A percentile compares a stretch with the other conserved stretches of the same genome.
Evolutionary conservation across 371 early-diverging fungal species (phyloP).

Genomic region (Blakeslea trispora): DNA sequence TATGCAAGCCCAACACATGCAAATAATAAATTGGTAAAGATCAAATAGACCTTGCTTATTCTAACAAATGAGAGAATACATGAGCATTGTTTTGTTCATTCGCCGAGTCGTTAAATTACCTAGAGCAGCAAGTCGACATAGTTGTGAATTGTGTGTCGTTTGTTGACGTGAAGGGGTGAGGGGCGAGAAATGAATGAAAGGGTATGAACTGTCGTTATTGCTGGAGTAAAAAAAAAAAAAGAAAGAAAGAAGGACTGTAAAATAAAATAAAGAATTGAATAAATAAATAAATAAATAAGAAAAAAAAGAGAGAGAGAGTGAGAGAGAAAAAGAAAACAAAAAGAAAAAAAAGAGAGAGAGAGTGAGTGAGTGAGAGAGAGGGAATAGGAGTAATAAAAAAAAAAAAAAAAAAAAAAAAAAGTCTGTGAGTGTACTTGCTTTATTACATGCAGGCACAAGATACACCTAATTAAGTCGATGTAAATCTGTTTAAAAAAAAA

Average conservation of each 20-base stretch:
- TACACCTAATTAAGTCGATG: no score
- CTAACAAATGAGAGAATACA: slow-evolving; percentile 24
- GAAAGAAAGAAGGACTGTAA: not conserved
- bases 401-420: slow-evolving; percentile 9
- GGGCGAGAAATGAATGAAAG: slow-evolving; percentile 3
- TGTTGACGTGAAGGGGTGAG: not conserved
- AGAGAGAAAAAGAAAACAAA: slow-evolving; percentile 3
- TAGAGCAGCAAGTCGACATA: slow-evolving; percentile 41
- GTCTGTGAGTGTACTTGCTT: not conserved
- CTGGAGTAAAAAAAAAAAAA: slow-evolving; percentile 1
- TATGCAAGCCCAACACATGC: slow-evolving; percentile 47
- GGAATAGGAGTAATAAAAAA: slow-evolving; percentile 7
- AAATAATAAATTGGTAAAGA: slow-evolving; percentile 46
- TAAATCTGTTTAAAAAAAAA: no score
- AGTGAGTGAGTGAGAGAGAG: not conserved
- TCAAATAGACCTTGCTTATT: slow-evolving; percentile 49
- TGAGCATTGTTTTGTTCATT: not conserved
- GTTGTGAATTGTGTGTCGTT: slow-evolving; percentile 3
- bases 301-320: slow-evolving; percentile 6
- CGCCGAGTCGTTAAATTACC: slow-evolving; percentile 16
- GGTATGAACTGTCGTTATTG: not conserved
- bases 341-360: slow-evolving; percentile 5
- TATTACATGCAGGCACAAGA: not conserved
- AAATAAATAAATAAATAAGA: slow-evolving; percentile 4
- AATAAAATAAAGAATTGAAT: not conserved